These are phyloP conservation scores for Apiospora saccharicola DNA, from an alignment of 2,329 filamentous ascomycete species.

Conservation along the genomic window DNA sequence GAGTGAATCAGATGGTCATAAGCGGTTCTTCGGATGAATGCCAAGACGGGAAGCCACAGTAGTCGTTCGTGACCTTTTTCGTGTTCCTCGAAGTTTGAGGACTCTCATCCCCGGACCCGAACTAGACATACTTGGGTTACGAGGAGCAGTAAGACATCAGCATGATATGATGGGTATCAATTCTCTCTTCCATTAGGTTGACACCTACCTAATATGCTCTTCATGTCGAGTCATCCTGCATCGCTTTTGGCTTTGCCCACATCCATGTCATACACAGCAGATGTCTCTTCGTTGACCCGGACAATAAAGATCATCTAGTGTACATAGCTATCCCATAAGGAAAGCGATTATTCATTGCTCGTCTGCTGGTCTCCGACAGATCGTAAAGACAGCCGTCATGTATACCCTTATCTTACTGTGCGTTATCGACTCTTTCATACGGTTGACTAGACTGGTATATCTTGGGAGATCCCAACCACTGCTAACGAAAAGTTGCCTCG, in stretches of 20 bases:
- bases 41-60: not conserved
- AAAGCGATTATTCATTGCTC: not conserved
- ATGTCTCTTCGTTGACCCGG: not conserved
- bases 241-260: not conserved
- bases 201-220: not conserved
- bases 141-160: not conserved
- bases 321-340: not conserved
- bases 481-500: constrained; percentile 16
- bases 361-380: constrained; percentile 1
- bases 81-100: not conserved
- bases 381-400: constrained; percentile 21
- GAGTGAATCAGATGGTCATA: not conserved
- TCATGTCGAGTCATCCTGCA: not conserved
- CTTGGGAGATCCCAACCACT: constrained; percentile 13
- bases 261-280: not conserved
- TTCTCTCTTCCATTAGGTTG: not conserved
- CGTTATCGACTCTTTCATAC: not conserved
- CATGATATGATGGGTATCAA: not conserved
- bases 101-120: not conserved
- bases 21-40: not conserved
- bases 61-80: not conserved
- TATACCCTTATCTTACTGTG: not conserved
- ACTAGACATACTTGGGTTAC: not conserved
- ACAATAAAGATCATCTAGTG: not conserved
- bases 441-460: not conserved